Conservation (phyloP, 2,329 filamentous ascomycete species). For the Botryotinia narcissicola region DNA sequence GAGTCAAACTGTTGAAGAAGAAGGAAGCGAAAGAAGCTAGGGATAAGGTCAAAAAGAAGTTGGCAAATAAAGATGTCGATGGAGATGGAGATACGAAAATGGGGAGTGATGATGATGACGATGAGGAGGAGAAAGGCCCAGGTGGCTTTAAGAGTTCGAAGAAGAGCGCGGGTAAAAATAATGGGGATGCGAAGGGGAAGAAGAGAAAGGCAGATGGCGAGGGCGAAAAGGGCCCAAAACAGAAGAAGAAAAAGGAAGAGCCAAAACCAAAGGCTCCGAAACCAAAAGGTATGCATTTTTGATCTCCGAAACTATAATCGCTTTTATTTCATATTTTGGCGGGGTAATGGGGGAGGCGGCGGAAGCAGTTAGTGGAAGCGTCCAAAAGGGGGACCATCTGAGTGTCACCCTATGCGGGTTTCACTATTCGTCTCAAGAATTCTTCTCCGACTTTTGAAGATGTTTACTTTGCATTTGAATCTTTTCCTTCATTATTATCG, state of each 20-base stretch:
- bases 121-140: constrained; percentile 40
- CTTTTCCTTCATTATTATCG: neutral
- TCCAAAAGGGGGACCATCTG: neutral
- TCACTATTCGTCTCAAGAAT: neutral
- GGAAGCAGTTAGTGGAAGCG: neutral
- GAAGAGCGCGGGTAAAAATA: constrained; percentile 66
- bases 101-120: constrained; percentile 45
- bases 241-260: constrained; percentile 95
- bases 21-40: constrained; percentile 40
- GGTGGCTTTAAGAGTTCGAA: constrained; percentile 47
- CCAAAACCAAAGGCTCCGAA: constrained; percentile 80
- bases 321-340: neutral
- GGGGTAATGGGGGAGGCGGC: neutral
- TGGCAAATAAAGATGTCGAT: constrained; percentile 36
- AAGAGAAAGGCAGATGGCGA: constrained; percentile 75
- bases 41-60: constrained; percentile 45
- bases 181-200: constrained; percentile 61
- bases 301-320: neutral
- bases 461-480: neutral
- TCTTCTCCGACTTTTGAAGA: neutral
- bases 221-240: constrained; percentile 77
- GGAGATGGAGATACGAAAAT: constrained; percentile 38
- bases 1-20: constrained; percentile 38
- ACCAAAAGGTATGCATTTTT: constrained; percentile 61
- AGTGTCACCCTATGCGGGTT: neutral